phyloP scores from a whole-genome alignment of 192 early-diverging fungal genomes.

The Podila horticola region DNA sequence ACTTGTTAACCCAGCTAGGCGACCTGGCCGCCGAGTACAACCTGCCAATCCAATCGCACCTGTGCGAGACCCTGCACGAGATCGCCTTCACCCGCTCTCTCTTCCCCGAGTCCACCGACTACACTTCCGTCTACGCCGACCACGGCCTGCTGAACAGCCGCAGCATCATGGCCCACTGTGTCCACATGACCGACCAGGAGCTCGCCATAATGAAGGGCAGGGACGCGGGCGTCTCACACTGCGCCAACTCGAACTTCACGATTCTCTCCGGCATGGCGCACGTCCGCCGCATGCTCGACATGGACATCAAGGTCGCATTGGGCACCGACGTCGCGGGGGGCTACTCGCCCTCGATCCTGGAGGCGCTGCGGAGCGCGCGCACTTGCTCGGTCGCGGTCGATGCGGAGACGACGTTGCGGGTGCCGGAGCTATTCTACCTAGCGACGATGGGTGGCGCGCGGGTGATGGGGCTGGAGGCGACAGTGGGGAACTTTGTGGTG shows the following conservation, averaged over 20 bases:
- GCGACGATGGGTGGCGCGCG: slow-evolving; percentile 93
- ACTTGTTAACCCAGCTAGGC: slow-evolving; percentile 75
- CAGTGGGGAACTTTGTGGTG: slow-evolving; percentile 80
- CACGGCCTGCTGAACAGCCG: slow-evolving; percentile 75
- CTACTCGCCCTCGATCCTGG: slow-evolving; percentile 85
- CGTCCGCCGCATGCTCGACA: slow-evolving; percentile 76
- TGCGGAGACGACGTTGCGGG: slow-evolving; percentile 65
- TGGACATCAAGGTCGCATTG: slow-evolving; percentile 86
- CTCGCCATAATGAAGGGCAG: slow-evolving; percentile 68
- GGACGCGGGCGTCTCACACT: slow-evolving; percentile 87
- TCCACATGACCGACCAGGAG: slow-evolving; percentile 85
- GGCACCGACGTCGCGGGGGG: slow-evolving; percentile 97
- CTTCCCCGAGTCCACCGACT: slow-evolving; percentile 76
- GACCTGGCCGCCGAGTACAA: slow-evolving; percentile 74
- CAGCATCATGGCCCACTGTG: slow-evolving; percentile 93
- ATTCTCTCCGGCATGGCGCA: slow-evolving; percentile 86
- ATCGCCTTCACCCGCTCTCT: slow-evolving; percentile 76
- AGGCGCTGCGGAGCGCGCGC: slow-evolving; percentile 86
- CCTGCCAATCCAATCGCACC: slow-evolving; percentile 93
- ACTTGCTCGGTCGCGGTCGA: slow-evolving; percentile 75
- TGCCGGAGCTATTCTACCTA: slow-evolving; percentile 82
- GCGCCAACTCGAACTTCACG: slow-evolving; percentile 92
- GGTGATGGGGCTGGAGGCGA: slow-evolving; percentile 76
- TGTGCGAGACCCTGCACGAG: slow-evolving; percentile 87
- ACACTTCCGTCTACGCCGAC: slow-evolving; percentile 82